phyloP scores from a whole-genome alignment of 129 eudicot species.

The Helianthus tuberosus region DNA sequence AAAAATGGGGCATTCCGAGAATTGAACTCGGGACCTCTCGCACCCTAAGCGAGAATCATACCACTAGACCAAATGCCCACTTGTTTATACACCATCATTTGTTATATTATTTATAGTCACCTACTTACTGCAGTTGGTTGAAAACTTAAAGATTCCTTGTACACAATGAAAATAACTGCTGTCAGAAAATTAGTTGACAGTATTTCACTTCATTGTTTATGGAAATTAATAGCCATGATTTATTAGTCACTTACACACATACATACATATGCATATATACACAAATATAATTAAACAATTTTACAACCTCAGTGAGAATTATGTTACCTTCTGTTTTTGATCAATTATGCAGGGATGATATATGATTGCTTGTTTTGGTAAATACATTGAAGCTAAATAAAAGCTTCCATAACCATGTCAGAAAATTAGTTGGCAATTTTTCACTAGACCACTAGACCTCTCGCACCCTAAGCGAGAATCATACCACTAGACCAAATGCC shows the following conservation, averaged over 20 bases:
- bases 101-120: neutral
- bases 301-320: neutral
- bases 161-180: neutral
- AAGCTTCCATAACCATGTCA: neutral
- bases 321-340: neutral
- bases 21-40: conserved; percentile 99
- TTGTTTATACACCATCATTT: conserved; percentile 16
- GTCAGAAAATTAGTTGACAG: conserved; percentile 16
- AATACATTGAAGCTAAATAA: neutral
- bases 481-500: conserved; percentile 99
- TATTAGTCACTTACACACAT: too few relatives aligned
- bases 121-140: neutral
- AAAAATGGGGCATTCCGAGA: conserved; percentile 71
- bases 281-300: neutral
- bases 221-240: neutral
- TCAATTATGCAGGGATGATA: conserved; percentile 7
- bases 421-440: too few relatives aligned
- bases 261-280: neutral
- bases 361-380: neutral
- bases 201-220: neutral
- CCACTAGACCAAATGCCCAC: conserved; percentile 98
- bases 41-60: conserved; percentile 99
- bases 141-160: neutral
- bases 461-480: conserved; percentile 99
- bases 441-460: too few relatives aligned